Evolutionary conservation across 768 basidiomycete species (phyloP), one percentile per base, ranked within the genome.

Genomic region (Phallus indusiatus): DNA sequence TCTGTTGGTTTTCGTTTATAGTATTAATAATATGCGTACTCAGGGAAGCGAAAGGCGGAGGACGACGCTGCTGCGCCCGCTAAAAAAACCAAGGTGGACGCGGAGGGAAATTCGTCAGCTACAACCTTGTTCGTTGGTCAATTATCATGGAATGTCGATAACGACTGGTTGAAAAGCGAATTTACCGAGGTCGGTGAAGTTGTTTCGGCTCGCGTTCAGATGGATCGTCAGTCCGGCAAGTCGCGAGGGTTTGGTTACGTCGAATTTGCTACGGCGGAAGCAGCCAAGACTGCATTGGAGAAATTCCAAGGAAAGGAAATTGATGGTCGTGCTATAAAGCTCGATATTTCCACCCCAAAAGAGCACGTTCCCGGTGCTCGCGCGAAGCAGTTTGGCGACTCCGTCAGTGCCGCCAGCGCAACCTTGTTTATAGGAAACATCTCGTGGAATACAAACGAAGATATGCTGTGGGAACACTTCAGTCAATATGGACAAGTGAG

Each of bases 131-230:
- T 94, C 68, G 92, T 99, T 64, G 95, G 95, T 56, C 81, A 82
- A 60, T 80, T 99, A 49, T 94, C 92, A 12, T 99, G 94, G 94
- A 90, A 89, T 70, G 88, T 98, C 62, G 95, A 97, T 76, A 88
- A 91, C 69, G 95, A 97, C 72, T 90, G 92, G 79, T 84, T 98
- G 62, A 83, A 86, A 53, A 80, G 85, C 70, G 95, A 97, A 72
- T 97, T 99, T 64, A 83, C 86, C 34, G 76, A 79, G 56, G 94
- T 85, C 66, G 96, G 96, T 54, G 90, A 94, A 74, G 82, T 99
- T 66, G 81, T 84, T 61, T 84, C 83, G n/a, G 93, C 91, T 6
- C 84, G 81, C n/a, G 92, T 98, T 61, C 86, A 87, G 70, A 83
- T 81, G 74, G 90, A 92, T 65, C 86, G 88, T 60, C 83, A 84